Conservation (phyloP, 1,139 yeast species). For the Yamadazyma blattariae region DNA sequence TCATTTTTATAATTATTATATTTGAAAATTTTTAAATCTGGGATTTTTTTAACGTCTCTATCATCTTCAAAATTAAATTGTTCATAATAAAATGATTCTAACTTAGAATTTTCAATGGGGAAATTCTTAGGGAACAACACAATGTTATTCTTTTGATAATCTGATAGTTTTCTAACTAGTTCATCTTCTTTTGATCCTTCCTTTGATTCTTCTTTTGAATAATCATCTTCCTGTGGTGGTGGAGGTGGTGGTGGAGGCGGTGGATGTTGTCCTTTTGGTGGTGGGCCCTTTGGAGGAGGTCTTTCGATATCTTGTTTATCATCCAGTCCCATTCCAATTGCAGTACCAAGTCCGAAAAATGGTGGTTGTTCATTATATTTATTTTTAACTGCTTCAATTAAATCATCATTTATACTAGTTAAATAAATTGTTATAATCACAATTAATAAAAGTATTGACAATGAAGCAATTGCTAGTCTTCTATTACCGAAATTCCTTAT, state of each 20-base stretch:
- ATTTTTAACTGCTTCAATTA: slow-evolving; percentile 3
- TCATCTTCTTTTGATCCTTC: background rate
- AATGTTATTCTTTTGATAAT: slow-evolving; percentile 3
- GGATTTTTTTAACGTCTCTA: background rate
- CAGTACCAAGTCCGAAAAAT: too few relatives aligned
- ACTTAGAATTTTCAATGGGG: slow-evolving; percentile 6
- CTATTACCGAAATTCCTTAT: slow-evolving; percentile 2
- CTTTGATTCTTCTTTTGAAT: background rate
- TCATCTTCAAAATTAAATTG: slow-evolving; percentile 2
- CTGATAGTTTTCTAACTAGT: background rate
- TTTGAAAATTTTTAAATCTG: slow-evolving; percentile 9
- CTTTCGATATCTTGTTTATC: too few relatives aligned
- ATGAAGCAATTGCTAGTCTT: background rate
- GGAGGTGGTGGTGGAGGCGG: background rate
- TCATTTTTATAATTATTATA: slow-evolving; percentile 7
- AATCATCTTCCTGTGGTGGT: background rate
- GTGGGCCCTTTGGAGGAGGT: too few relatives aligned
- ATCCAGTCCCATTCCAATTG: too few relatives aligned
- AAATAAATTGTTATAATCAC: background rate
- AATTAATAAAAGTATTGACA: slow-evolving; percentile 1
- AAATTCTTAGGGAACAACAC: slow-evolving; percentile 16
- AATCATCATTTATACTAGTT: slow-evolving; percentile 3
- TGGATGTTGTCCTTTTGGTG: too few relatives aligned
- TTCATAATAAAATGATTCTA: slow-evolving; percentile 8
- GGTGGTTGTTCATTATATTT: background rate